Conservation (phyloP, 1,139 yeast genomes). For the Protomyces inouyei region DNA sequence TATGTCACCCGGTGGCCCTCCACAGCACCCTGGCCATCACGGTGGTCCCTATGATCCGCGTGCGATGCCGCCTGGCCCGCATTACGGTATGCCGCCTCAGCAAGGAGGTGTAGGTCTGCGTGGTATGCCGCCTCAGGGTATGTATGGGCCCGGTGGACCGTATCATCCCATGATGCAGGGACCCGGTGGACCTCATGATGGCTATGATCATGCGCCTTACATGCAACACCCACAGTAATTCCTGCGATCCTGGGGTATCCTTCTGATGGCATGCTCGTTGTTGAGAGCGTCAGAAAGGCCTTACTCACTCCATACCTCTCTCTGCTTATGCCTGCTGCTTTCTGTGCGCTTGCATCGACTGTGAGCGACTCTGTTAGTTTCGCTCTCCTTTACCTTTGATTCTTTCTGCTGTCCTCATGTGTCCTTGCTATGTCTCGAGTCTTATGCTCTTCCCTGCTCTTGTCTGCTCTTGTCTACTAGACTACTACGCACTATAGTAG, state of each 20-base stretch:
- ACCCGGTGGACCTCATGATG: neutral
- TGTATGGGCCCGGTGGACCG: slow-evolving; percentile 9
- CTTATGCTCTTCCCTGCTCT: too few species aligned
- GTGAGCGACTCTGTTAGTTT: too few species aligned
- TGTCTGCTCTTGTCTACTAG: too few species aligned
- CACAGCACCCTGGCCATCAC: neutral
- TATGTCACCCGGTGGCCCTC: neutral
- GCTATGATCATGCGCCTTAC: neutral
- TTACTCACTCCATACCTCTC: too few species aligned
- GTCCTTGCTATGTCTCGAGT: too few species aligned
- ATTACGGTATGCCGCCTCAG: slow-evolving; percentile 10
- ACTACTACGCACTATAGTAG: too few species aligned
- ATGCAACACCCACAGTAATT: neutral
- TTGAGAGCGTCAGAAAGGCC: too few species aligned
- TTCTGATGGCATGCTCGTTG: too few species aligned
- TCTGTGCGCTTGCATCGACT: too few species aligned
- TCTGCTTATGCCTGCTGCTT: too few species aligned
- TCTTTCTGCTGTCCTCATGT: too few species aligned
- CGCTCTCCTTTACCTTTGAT: too few species aligned
- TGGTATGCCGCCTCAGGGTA: slow-evolving; percentile 25
- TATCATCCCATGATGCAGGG: slow-evolving; percentile 20
- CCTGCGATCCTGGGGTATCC: neutral
- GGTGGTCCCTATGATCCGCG: slow-evolving; percentile 24
- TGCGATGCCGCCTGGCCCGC: slow-evolving; percentile 19
- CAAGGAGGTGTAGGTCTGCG: neutral